These are phyloP conservation scores for Candida ipomoeae DNA, from an alignment of 805 yeast species.

Conservation along the genomic window DNA sequence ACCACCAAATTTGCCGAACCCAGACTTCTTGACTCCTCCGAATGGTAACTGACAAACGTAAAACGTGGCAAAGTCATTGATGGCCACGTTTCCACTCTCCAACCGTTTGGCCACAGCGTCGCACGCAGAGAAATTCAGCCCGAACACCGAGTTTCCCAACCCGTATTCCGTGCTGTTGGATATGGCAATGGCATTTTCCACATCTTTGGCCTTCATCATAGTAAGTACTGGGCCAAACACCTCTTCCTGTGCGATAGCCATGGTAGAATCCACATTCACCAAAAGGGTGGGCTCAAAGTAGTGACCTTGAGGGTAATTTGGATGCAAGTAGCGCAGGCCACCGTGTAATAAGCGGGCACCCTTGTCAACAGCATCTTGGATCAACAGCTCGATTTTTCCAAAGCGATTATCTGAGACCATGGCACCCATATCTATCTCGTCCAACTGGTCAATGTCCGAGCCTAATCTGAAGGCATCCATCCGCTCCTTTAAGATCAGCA, in stretches of 20 bases:
- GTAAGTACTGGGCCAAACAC: constrained; percentile 92
- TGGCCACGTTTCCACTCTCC: constrained; percentile 88
- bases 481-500: constrained; percentile 51
- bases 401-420: constrained; percentile 80
- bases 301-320: constrained; percentile 93
- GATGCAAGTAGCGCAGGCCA: constrained; percentile 77
- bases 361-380: constrained; percentile 65
- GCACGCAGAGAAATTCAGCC: constrained; percentile 54
- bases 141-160: constrained; percentile 88
- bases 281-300: constrained; percentile 88
- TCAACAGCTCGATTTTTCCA: constrained; percentile 57
- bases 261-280: constrained; percentile 67
- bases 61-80: constrained; percentile 95
- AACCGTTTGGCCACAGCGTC: constrained; percentile 60
- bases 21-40: constrained; percentile 91
- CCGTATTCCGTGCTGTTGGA: constrained; percentile 89
- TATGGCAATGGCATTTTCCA: constrained; percentile 64
- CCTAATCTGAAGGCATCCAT: constrained; percentile 70
- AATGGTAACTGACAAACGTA: constrained; percentile 95
- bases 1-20: constrained; percentile 97
- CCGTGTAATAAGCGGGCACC: constrained; percentile 85
- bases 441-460: constrained; percentile 86
- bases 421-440: constrained; percentile 95
- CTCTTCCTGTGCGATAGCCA: constrained; percentile 83
- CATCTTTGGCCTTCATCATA: constrained; percentile 64